phyloP scores from a whole-genome alignment of 768 basidiomycete genomes.

The Arthromyces matolae region DNA sequence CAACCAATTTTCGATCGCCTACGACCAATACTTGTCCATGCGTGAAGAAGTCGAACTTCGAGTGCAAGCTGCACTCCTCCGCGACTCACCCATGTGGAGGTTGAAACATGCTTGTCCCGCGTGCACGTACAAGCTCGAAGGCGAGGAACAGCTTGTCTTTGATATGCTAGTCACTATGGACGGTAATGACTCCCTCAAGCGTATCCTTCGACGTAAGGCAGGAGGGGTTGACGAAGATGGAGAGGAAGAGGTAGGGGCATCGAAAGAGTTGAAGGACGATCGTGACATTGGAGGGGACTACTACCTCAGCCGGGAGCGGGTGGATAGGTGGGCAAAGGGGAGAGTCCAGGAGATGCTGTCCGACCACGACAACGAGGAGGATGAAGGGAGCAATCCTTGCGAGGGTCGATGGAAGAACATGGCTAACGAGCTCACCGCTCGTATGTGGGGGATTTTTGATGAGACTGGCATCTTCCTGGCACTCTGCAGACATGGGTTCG shows the following conservation, averaged over 20 bases:
- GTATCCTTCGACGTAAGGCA: not conserved
- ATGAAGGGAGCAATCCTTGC: not conserved
- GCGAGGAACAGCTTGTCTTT: not conserved
- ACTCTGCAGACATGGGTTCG: constrained; percentile 27
- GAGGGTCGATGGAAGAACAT: constrained; percentile 1
- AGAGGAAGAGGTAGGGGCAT: not conserved
- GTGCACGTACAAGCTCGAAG: not conserved
- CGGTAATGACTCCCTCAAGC: not conserved
- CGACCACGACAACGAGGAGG: not conserved
- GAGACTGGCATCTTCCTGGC: constrained; percentile 17
- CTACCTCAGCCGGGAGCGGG: not conserved
- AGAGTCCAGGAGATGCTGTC: constrained; percentile 1
- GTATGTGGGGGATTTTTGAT: not conserved
- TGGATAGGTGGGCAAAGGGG: not conserved
- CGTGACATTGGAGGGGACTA: not conserved
- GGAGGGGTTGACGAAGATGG: not conserved
- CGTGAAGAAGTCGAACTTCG: not conserved
- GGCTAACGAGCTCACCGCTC: not conserved
- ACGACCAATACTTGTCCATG: not conserved
- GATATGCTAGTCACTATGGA: too few relatives aligned
- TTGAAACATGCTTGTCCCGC: not conserved
- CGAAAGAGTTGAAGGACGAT: not conserved
- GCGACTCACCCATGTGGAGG: constrained; percentile 1
- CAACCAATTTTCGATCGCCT: not conserved
- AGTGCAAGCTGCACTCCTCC: not conserved